Base-by-base conservation (phyloP, 2,329 filamentous ascomycete genomes). In the Aspergillus ibericus region DNA sequence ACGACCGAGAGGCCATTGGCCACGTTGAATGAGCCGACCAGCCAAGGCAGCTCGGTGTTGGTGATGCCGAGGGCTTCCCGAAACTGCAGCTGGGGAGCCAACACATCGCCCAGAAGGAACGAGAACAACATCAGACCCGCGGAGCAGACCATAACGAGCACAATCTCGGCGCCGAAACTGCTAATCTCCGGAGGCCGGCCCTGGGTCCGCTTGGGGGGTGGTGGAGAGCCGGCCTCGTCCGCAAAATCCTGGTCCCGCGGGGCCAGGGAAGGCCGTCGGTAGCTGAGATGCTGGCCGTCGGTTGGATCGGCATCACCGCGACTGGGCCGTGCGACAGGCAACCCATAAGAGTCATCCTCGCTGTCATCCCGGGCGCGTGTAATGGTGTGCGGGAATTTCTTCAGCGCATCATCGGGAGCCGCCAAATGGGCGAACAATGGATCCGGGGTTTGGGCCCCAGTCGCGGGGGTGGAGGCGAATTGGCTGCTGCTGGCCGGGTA, bases 1-100 rank as follows among this genome's bases (percentile, higher is more conserved):
- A 80, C 75, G 25, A 80, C 78, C 0, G 75, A 78, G 1, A 80
- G 59, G 1, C 77, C 78, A 9, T 77, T 73, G 1, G 78, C 77
- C 1, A 75, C 69, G 32, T 78, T 70, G 58, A 76, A 78, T 1
- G 77, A 71, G 7, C 78, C 78, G 1, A 77, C 66, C 1, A 80
- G 68, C 78, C 78, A 80, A 1, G 78, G 77, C 1, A 78, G 66
- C 55, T 79, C 67, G 4, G 74, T 72, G 47, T 72, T 73, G 9
- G 69, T 67, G n/a, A 80, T 72, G 1, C 71, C 76, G 2, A 80
- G 65, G 1, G 75, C 75, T 12, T 62, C 42, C 35, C 73, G 70
- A 53, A 80, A 66, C 18, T 71, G 65, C 27, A 72, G 62, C 63
- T 80, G 78, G 15, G 73, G 72, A 0, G 77, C 74, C 16, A 72